Conservation (phyloP, 306 rosid genomes). For the Adenanthera pavonina region DNA sequence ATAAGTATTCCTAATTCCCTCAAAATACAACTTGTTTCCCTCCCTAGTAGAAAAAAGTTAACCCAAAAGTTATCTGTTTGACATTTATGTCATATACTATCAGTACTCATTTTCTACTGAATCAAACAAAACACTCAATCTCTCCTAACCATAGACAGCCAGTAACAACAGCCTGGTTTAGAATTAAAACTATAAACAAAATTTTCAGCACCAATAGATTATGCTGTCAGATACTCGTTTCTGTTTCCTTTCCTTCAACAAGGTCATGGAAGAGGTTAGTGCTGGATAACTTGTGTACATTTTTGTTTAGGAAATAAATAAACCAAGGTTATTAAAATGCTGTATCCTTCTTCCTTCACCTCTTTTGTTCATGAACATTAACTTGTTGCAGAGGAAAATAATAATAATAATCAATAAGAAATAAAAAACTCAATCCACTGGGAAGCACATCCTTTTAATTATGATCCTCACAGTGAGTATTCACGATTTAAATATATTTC, state of each 20-base stretch:
- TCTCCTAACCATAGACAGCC: not conserved
- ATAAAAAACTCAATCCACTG: not conserved
- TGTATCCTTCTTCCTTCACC: not conserved
- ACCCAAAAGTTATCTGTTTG: not conserved
- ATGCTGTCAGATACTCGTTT: not conserved
- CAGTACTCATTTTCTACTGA: not conserved
- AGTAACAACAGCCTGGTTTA: not conserved
- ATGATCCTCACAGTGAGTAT: not conserved
- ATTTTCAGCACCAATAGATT: constrained; percentile 13
- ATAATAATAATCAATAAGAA: not conserved
- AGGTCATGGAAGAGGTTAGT: not conserved
- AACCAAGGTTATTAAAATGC: constrained; percentile 2
- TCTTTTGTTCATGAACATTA: not conserved
- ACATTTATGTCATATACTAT: not conserved
- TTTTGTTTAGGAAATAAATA: not conserved
- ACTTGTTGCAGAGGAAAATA: not conserved
- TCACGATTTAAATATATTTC: not conserved
- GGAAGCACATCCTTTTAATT: not conserved
- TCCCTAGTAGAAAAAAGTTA: not conserved
- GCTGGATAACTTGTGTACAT: constrained; percentile 8
- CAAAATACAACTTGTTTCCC: not conserved
- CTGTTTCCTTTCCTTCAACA: constrained; percentile 7
- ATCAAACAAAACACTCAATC: not conserved
- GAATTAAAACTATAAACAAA: not conserved
- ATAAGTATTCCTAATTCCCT: constrained; percentile 16